Conservation (phyloP, 805 yeast genomes). For the Metschnikowia amazonensis region DNA sequence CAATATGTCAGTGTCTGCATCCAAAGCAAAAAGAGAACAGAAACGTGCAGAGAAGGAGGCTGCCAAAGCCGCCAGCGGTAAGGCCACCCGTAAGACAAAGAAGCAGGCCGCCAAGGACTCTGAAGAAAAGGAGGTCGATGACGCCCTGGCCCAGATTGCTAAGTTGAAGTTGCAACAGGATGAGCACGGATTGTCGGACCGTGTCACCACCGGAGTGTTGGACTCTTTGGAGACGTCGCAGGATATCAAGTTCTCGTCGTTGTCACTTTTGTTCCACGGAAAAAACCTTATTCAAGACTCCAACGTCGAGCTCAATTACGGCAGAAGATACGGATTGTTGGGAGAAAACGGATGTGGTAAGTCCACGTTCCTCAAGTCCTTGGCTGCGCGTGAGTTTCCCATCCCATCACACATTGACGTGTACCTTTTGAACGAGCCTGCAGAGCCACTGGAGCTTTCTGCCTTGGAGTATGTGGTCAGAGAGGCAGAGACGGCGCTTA, state of each 20-base stretch:
- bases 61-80: constrained; percentile 57
- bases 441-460: constrained; percentile 85
- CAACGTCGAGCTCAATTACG: constrained; percentile 86
- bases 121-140: constrained; percentile 51
- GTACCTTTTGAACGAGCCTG: constrained; percentile 94
- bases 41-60: constrained; percentile 69
- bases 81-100: constrained; percentile 62
- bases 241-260: constrained; percentile 88
- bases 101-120: constrained; percentile 53
- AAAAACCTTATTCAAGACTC: constrained; percentile 94
- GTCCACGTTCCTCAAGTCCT: constrained; percentile 86
- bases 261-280: constrained; percentile 94
- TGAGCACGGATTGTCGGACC: constrained; percentile 89
- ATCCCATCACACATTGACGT: constrained; percentile 89
- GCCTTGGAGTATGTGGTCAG: constrained; percentile 95
- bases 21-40: constrained; percentile 98
- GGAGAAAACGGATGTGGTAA: constrained; percentile 99
- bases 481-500: constrained; percentile 92
- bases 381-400: constrained; percentile 96
- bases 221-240: constrained; percentile 85
- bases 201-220: constrained; percentile 97
- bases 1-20: constrained; percentile 65
- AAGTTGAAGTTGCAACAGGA: constrained; percentile 91
- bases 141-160: constrained; percentile 69
- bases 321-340: constrained; percentile 94